Conservation (phyloP, 139 green algal genomes). For the Chara braunii region DNA sequence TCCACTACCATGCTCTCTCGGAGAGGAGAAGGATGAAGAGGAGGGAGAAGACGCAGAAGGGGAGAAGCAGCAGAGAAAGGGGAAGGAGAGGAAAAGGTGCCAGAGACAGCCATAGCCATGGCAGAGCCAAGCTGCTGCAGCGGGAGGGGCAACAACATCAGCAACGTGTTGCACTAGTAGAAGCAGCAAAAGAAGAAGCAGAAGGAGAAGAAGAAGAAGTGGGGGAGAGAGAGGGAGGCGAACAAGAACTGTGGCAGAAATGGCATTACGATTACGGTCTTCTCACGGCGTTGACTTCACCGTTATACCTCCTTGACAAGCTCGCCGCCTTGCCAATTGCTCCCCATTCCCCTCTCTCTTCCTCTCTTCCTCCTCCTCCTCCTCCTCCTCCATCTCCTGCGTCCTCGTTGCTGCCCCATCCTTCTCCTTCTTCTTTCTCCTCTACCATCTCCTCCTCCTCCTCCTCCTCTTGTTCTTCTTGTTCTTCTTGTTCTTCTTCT, state of each 20-base stretch:
- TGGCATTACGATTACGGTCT: slow-evolving; percentile 27
- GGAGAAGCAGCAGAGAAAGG: neutral
- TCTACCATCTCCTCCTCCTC: neutral
- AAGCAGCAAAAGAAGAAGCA: neutral
- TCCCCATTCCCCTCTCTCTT: neutral
- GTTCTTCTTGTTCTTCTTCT: neutral
- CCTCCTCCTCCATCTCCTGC: slow-evolving; percentile 3
- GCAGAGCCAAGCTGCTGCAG: no score
- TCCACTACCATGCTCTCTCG: slow-evolving; percentile 19
- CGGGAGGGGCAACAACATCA: no score
- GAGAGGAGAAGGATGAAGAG: slow-evolving; percentile 1
- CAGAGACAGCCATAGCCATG: no score
- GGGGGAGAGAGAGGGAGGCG: neutral
- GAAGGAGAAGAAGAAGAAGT: neutral
- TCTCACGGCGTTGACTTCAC: slow-evolving; percentile 9
- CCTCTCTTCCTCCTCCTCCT: neutral
- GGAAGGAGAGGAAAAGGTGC: slow-evolving; percentile 2
- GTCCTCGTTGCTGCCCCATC: slow-evolving; percentile 1
- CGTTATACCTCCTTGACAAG: slow-evolving; percentile 3
- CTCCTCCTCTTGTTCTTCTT: neutral
- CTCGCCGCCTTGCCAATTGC: neutral
- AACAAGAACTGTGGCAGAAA: slow-evolving; percentile 15
- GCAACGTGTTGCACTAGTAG: no score
- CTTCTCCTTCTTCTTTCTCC: neutral
- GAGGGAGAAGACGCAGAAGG: neutral